Evolutionary conservation across 2,329 filamentous ascomycete genomes (phyloP).

Genomic region (Colletotrichum acutatum): DNA sequence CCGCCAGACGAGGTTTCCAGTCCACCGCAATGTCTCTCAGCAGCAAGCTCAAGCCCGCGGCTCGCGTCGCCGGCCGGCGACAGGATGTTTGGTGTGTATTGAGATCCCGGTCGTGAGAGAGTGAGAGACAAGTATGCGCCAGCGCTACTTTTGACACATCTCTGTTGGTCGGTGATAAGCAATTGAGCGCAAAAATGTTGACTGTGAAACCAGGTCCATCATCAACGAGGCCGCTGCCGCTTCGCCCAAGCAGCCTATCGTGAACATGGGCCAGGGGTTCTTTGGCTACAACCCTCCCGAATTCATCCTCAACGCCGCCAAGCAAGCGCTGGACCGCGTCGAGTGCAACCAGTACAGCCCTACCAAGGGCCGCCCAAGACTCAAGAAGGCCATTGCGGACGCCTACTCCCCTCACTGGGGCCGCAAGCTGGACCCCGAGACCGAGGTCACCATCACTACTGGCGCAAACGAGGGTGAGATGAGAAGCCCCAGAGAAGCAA

Average conservation of each 20-base stretch:
- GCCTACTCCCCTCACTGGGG: slow-evolving; percentile 93
- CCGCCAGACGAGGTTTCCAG: slow-evolving; percentile 32
- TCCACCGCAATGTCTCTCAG: slow-evolving; percentile 53
- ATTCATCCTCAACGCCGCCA: slow-evolving; percentile 92
- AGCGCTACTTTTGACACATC: background rate
- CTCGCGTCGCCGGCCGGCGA: slow-evolving; percentile 59
- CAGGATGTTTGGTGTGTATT: slow-evolving; percentile 63
- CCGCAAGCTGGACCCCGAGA: slow-evolving; percentile 83
- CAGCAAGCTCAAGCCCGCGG: slow-evolving; percentile 61
- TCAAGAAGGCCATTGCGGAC: slow-evolving; percentile 93
- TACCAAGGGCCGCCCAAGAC: slow-evolving; percentile 88
- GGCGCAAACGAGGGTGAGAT: slow-evolving; percentile 79
- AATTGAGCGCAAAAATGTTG: background rate
- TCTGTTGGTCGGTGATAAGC: too few relatives aligned
- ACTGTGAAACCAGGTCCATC: slow-evolving; percentile 62
- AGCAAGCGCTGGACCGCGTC: slow-evolving; percentile 86
- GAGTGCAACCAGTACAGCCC: slow-evolving; percentile 99
- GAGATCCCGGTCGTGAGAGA: background rate
- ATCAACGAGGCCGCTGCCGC: slow-evolving; percentile 74
- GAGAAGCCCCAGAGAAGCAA: too few relatives aligned
- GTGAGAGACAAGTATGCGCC: background rate
- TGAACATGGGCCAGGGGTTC: slow-evolving; percentile 76
- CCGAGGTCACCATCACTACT: slow-evolving; percentile 94
- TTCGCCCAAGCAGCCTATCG: slow-evolving; percentile 71
- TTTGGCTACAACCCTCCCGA: slow-evolving; percentile 94